Conservation (phyloP, 2,329 filamentous ascomycete genomes). For the Pseudogymnoascus destructans region DNA sequence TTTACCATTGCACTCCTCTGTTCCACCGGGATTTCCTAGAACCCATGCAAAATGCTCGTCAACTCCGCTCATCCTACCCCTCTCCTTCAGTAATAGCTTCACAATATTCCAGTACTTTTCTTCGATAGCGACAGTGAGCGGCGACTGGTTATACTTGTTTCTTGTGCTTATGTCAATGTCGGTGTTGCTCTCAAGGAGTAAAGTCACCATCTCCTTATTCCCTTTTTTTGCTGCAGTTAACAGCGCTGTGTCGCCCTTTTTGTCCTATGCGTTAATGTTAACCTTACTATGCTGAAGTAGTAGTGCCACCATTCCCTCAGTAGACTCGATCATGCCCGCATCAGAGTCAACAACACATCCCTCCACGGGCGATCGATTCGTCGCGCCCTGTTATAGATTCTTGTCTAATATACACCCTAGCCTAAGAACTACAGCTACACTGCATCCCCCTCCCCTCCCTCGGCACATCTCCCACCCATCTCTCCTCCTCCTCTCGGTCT, state of each 20-base stretch:
- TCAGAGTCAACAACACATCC: not conserved
- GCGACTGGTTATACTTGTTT: too few species aligned
- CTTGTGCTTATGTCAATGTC: too few species aligned
- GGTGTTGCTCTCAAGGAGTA: not conserved
- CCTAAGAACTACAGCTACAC: conserved; percentile 84
- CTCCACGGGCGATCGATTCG: not conserved
- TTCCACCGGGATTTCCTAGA: too few species aligned
- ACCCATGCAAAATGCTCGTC: too few species aligned
- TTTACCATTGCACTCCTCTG: too few species aligned
- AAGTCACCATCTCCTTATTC: not conserved
- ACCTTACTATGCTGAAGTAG: not conserved
- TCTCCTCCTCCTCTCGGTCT: conserved; percentile 62
- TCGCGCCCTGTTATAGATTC: not conserved
- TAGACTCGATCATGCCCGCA: not conserved
- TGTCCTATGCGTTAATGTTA: not conserved
- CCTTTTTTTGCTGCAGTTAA: not conserved
- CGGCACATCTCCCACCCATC: conserved; percentile 80
- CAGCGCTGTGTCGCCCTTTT: not conserved
- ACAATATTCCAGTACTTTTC: not conserved
- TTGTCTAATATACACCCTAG: not conserved
- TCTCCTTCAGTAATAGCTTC: not conserved
- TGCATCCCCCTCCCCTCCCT: conserved; percentile 67
- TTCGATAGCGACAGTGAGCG: not conserved
- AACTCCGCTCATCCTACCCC: too few species aligned
- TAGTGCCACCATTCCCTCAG: not conserved